Evolutionary conservation across 768 basidiomycete genomes (phyloP), one percentile per base, ranked within the genome.

Genomic region (Naganishia friedmannii): DNA sequence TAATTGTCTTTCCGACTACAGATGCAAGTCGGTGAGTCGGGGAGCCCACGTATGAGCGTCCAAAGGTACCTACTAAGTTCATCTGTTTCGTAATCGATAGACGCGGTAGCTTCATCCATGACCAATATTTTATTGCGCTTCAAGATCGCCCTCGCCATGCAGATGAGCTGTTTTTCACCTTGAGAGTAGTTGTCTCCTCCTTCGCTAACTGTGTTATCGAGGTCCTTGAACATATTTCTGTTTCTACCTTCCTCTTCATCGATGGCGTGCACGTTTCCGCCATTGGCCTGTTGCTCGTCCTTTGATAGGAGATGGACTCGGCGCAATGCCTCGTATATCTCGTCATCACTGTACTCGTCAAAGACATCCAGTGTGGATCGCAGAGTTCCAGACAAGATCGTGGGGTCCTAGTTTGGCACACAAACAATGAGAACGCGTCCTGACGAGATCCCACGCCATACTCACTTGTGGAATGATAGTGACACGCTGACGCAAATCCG

Each of bases 101-200:
- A 87, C 3, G 89, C 89, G 2, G 77, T 80, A 0, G 78, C 89
- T 81, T 92, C 91, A 74, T 92, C 91, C 91, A 92, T 92, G 71
- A 92, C 85, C 31, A 92, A 80, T 17, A 93, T 83, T 74, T 86
- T 90, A 48, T 89, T 88, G 9, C 89, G 84, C 78, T 89, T 89
- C 29, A 93, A 79, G 71, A 93, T 91, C 1, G 91, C 90, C 66
- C 91, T 85, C 6, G 91, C 91, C 90, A 93, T 91, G 77, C 91
- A 91, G 9, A 92, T 83, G n/a, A 92, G 80, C 79, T 92, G 91
- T 75, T 90, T 91, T 82, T 92, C 89, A 37, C 75, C 77, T 66
- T 74, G 76, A 0, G 90, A 91, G 78, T 93, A 93, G 82, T 93
- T 94, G 23, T 94, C 92, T 21, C 90, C 91, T 0, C 89, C 90